Conservation (phyloP, 352 stramenopile genomes). For the Phytophthora fragariae region DNA sequence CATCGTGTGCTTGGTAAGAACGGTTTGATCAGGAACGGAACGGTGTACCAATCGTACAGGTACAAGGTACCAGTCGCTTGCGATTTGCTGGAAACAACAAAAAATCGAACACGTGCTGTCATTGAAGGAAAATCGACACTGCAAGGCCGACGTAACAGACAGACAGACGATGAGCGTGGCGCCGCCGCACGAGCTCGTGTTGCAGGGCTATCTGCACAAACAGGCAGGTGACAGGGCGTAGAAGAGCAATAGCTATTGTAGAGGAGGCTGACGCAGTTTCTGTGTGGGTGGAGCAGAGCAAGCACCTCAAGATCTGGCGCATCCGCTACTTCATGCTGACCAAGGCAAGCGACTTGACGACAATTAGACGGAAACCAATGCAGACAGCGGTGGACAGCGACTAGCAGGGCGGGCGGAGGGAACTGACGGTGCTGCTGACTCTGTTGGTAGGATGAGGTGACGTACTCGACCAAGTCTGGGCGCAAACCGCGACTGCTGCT, state of each 20-base stretch:
- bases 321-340: constrained; percentile 88
- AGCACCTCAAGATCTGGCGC: constrained; percentile 89
- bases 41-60: background rate
- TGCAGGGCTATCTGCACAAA: constrained; percentile 90
- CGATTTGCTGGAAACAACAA: background rate
- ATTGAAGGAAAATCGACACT: background rate
- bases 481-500: constrained; percentile 68
- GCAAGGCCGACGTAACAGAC: constrained; percentile 8
- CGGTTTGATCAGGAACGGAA: background rate
- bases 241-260: background rate
- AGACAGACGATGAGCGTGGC: constrained; percentile 51
- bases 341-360: constrained; percentile 45
- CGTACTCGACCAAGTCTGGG: constrained; percentile 88
- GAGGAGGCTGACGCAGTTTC: background rate
- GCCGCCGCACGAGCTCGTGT: constrained; percentile 56
- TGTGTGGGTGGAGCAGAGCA: constrained; percentile 54
- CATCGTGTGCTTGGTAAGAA: background rate
- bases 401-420: background rate
- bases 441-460: constrained; percentile 59
- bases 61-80: background rate
- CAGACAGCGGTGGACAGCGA: background rate
- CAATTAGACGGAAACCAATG: background rate
- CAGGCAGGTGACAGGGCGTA: constrained; percentile 41
- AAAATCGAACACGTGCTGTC: background rate
- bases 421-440: background rate